Conservation (phyloP, 2,329 filamentous ascomycete genomes). For the Orbilia brochopaga region DNA sequence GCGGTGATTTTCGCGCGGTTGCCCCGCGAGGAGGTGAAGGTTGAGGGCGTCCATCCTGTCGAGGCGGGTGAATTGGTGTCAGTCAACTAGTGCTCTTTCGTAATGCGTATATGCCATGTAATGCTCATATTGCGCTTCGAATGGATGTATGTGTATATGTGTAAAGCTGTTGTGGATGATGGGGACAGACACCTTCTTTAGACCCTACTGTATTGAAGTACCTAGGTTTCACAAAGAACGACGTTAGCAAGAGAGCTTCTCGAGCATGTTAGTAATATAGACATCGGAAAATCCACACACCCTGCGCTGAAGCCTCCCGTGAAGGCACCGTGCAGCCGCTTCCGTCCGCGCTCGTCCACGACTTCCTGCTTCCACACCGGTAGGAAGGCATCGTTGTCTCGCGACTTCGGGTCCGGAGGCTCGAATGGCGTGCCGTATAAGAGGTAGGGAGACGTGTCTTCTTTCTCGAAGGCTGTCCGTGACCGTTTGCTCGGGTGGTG, state of each 20-base stretch:
- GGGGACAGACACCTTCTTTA: conserved; percentile 70
- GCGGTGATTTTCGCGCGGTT: conserved; percentile 69
- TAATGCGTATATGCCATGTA: background rate
- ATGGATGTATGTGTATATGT: conserved; percentile 16
- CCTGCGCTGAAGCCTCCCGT: conserved; percentile 96
- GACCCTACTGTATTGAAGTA: conserved; percentile 99
- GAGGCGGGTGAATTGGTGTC: conserved; percentile 22
- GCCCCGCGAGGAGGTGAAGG: conserved; percentile 86
- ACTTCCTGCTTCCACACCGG: conserved; percentile 99
- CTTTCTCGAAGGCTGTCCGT: conserved; percentile 73
- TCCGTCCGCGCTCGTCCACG: conserved; percentile 86
- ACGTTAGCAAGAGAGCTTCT: background rate
- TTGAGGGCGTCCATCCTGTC: conserved; percentile 80
- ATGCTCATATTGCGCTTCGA: background rate
- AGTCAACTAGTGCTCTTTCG: conserved; percentile 31
- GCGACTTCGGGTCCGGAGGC: conserved; percentile 72
- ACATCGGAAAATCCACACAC: conserved; percentile 62
- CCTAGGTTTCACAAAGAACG: conserved; percentile 60
- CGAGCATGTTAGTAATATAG: conserved; percentile 3
- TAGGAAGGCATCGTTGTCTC: conserved; percentile 88
- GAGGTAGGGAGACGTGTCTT: conserved; percentile 71
- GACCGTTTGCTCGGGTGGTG: conserved; percentile 69
- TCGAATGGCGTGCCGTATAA: conserved; percentile 85
- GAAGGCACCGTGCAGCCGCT: conserved; percentile 92
- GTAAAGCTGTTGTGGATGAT: conserved; percentile 2